Evolutionary conservation across 495 filamentous ascomycete species (phyloP), one percentile per base, ranked within the genome.

Genomic region (Chaetomium cochliodes): DNA sequence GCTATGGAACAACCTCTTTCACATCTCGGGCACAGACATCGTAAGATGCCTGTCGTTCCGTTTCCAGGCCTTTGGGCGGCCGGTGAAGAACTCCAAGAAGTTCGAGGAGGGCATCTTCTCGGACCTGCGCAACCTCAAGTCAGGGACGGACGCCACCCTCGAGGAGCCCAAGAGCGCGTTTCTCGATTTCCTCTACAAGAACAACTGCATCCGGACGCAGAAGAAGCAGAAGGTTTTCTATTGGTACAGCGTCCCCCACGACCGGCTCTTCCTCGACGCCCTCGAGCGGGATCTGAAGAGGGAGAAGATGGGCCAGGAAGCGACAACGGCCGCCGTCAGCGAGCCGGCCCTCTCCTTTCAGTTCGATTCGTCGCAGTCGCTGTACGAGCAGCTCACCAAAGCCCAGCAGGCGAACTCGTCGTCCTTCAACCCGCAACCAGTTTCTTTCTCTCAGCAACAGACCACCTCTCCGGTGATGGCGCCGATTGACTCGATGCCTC

Each of bases 171-270:
- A 98, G 84, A 97, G 93, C 80, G 86, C 91, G 2, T 98, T 98
- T 80, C 85, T 98, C 57, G 94, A 98, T 75, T 98, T 98, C 79
- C 83, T 98, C 56, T 98, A 98, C 84, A 98, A 98, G 85, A 98
- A 98, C 83, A 98, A 98, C 78, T 98, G 94, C 85, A 98, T 98
- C 70, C 86, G 94, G 67, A 98, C 94, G 28, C 94, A 98, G 78
- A 98, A 98, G 86, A 98, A 98, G 85, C 94, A 98, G 74, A 98
- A 98, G 82, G 94, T 98, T 68, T 98, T 98, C 71, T 98, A 97
- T 79, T 98, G 94, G 94, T 98, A 98, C 77, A 97, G 93, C 79
- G 94, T 98, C 60, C 94, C 94, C 8, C 94, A 98, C 76, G 94
- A 98, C 80, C 87, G 94, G 41, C 87, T 98, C 46, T 98, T 98